Base-by-base conservation (phyloP, 768 basidiomycete species). In the Pisolithus marmoratus region DNA sequence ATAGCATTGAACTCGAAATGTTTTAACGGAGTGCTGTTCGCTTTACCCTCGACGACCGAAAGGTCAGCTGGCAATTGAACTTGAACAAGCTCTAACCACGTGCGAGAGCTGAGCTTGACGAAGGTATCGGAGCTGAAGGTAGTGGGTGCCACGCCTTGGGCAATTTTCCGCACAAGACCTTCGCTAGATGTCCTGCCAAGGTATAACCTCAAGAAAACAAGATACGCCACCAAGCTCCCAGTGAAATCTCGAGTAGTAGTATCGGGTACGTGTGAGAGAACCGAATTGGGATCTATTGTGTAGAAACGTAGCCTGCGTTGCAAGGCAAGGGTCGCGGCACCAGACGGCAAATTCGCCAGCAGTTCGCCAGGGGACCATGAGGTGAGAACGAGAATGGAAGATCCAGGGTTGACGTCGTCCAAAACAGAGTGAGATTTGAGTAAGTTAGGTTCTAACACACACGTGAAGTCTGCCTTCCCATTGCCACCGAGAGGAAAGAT, bases 191-290 rank as follows among this genome's bases (percentile, higher is more conserved):
- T 70, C 46, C 74, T 69, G 26, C 87, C 89, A 38, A 92, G 72
- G 70, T 87, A 98, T 29, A 98, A 74, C 49, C 90, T 78, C 62
- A 97, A 69, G 75, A 97, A 90, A 1, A 88, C 86, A 26, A 94
- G 74, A 59, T 90, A 81, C 40, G 83, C 78, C 34, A 90, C 62
- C 54, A 89, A 67, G 55, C 72, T 75, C 59, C 87, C 77, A 7
- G 80, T 58, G 2, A 73, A 69, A 38, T 77, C 74, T 50, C 69
- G 70, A 8, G 63, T 54, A 4, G 68, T 53, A 14, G 67, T 64
- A n/a, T 66, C 61, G 9, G 64, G 61, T 40, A 22, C 49, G 31
- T 58, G 44, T 26, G 58, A 56, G 20, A 84, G 80, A 38, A 85
- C 65, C 26, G 67, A 65, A 54, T 77, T 79, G 9, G 81, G 70